Percentiles rank a stretch among this genome's conserved stretches.
Evolutionary conservation across 768 basidiomycete genomes (phyloP).

Genomic region (Cytidiella melzeri): DNA sequence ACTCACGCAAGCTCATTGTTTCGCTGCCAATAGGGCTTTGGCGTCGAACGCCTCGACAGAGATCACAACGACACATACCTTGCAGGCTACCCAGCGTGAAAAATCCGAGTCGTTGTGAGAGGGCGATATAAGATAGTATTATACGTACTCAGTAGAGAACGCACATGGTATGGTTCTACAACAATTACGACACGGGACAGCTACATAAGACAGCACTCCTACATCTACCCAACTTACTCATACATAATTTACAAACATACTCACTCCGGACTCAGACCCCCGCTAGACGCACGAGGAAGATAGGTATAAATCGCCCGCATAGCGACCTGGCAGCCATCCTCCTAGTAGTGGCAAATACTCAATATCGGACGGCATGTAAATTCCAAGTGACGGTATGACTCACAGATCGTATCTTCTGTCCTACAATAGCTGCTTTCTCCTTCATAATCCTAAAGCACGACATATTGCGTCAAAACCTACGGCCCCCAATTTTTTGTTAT

Average conservation of each 20-base stretch:
- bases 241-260: background rate
- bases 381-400: constrained; percentile 7
- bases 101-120: too few species aligned
- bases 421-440: constrained; percentile 48
- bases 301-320: constrained; percentile 52
- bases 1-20: too few species aligned
- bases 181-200: too few species aligned
- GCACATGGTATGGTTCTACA: too few species aligned
- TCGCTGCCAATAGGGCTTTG: too few species aligned
- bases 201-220: too few species aligned
- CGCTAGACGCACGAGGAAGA: constrained; percentile 32
- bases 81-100: too few species aligned
- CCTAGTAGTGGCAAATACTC: constrained; percentile 35
- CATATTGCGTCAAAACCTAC: background rate
- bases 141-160: too few species aligned
- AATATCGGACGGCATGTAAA: constrained; percentile 1
- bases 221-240: too few species aligned
- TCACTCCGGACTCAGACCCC: constrained; percentile 15
- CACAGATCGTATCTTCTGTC: constrained; percentile 38
- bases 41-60: too few species aligned
- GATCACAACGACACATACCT: too few species aligned
- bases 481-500: background rate
- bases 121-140: too few species aligned
- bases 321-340: constrained; percentile 54
- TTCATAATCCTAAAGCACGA: constrained; percentile 42